phyloP scores from a whole-genome alignment of 2,329 filamentous ascomycete genomes.

The Aspergillus aculeatus region DNA sequence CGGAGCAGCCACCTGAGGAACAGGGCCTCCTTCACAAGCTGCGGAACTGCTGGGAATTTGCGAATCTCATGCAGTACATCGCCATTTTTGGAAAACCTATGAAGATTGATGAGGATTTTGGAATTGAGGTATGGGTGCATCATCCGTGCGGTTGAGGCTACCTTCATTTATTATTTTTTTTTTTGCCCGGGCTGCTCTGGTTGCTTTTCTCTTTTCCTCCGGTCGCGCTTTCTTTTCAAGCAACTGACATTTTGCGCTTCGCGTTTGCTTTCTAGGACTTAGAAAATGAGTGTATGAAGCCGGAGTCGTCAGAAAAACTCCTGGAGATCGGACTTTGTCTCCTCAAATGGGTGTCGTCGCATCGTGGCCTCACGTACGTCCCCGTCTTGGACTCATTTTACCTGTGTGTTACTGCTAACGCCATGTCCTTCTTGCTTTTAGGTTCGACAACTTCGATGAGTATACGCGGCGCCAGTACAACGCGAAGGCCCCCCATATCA shows the following conservation, averaged over 20 bases:
- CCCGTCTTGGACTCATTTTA: neutral
- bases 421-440: conserved; percentile 37
- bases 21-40: conserved; percentile 61
- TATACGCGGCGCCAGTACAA: conserved; percentile 87
- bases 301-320: conserved; percentile 67
- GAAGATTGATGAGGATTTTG: conserved; percentile 84
- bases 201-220: conserved; percentile 11
- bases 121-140: conserved; percentile 71
- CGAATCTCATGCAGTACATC: conserved; percentile 90
- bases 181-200: neutral
- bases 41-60: conserved; percentile 93
- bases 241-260: conserved; percentile 8
- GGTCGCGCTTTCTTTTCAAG: conserved; percentile 13
- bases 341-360: conserved; percentile 90
- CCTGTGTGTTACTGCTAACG: conserved; percentile 5
- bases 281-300: conserved; percentile 83
- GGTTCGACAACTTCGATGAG: conserved; percentile 85
- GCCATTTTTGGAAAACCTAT: conserved; percentile 84
- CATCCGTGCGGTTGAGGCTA: neutral
- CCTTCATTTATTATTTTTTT: neutral
- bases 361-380: conserved; percentile 84
- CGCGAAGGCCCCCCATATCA: conserved; percentile 67
- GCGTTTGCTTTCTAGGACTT: conserved; percentile 63
- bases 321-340: conserved; percentile 80
- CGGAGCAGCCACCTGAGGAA: conserved; percentile 40